Conservation (phyloP, 1,284 basidiomycete species). For the Heterobasidion irregulare region DNA sequence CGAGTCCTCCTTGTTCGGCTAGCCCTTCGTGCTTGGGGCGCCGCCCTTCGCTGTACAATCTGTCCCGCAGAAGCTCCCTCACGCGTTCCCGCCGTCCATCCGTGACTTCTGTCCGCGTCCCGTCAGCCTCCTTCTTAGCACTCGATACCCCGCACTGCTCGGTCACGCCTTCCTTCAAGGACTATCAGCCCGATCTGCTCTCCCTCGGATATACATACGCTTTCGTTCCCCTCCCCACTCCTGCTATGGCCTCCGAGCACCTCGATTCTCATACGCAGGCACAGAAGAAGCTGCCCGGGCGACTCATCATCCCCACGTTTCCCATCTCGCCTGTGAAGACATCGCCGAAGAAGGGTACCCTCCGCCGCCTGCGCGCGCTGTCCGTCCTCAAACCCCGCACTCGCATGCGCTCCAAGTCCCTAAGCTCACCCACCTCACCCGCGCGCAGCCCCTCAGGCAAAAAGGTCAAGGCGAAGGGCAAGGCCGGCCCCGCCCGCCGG, state of each 20-base stretch:
- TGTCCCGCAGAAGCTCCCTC: constrained; percentile 16
- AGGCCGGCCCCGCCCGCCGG: background rate
- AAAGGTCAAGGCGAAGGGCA: background rate
- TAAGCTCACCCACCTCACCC: background rate
- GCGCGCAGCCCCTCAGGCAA: background rate
- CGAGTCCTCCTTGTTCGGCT: constrained; percentile 16
- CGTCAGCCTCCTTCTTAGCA: constrained; percentile 36
- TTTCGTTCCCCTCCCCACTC: constrained; percentile 50
- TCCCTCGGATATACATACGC: constrained; percentile 56
- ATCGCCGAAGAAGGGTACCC: constrained; percentile 8
- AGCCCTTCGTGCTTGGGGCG: constrained; percentile 13
- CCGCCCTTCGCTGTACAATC: constrained; percentile 16
- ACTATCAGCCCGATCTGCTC: constrained; percentile 44
- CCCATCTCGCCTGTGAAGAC: background rate
- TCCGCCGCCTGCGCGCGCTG: constrained; percentile 16
- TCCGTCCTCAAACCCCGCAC: background rate
- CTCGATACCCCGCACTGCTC: constrained; percentile 28
- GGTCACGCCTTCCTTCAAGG: constrained; percentile 25
- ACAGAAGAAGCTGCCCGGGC: constrained; percentile 9
- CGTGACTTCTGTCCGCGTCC: constrained; percentile 18
- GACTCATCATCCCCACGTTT: background rate
- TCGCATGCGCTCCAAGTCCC: constrained; percentile 3
- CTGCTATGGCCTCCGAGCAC: constrained; percentile 35
- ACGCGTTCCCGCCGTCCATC: constrained; percentile 25
- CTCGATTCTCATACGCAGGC: constrained; percentile 18